These are phyloP conservation scores for Trichosporon sp. DNA, from an alignment of 1,284 basidiomycete species.

Conservation along the genomic window DNA sequence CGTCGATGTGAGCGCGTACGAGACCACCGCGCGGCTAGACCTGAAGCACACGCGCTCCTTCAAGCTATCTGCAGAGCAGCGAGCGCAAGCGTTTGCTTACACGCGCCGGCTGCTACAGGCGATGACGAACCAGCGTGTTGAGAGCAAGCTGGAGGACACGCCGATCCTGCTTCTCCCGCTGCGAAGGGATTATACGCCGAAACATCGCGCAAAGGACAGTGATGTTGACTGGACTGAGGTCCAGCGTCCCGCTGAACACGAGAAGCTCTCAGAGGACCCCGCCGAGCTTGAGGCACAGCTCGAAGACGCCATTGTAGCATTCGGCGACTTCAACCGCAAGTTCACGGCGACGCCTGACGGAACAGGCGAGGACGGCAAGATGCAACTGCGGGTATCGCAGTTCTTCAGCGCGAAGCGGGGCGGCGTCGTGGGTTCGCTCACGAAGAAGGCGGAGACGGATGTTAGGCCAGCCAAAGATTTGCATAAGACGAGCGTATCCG, in stretches of 20 bases:
- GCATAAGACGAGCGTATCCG: conserved; percentile 10
- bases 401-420: conserved; percentile 25
- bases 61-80: conserved; percentile 16
- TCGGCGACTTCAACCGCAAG: conserved; percentile 19
- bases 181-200: background rate
- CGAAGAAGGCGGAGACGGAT: background rate
- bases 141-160: conserved; percentile 27
- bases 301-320: conserved; percentile 36
- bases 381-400: background rate
- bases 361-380: conserved; percentile 23
- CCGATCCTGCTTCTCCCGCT: conserved; percentile 44
- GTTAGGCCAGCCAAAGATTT: background rate
- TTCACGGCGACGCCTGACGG: conserved; percentile 25
- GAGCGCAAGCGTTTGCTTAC: conserved; percentile 34
- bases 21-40: background rate
- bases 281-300: conserved; percentile 29
- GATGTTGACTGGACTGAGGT: conserved; percentile 50
- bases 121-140: conserved; percentile 37
- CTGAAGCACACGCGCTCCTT: conserved; percentile 13
- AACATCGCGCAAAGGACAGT: conserved; percentile 1
- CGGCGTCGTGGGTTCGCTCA: conserved; percentile 33
- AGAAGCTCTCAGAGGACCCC: conserved; percentile 20
- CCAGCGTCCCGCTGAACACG: conserved; percentile 22
- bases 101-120: conserved; percentile 42
- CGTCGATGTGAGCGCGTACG: conserved; percentile 4